Conservation (phyloP, 495 filamentous ascomycete species). For the Tuber umbilicatum region DNA sequence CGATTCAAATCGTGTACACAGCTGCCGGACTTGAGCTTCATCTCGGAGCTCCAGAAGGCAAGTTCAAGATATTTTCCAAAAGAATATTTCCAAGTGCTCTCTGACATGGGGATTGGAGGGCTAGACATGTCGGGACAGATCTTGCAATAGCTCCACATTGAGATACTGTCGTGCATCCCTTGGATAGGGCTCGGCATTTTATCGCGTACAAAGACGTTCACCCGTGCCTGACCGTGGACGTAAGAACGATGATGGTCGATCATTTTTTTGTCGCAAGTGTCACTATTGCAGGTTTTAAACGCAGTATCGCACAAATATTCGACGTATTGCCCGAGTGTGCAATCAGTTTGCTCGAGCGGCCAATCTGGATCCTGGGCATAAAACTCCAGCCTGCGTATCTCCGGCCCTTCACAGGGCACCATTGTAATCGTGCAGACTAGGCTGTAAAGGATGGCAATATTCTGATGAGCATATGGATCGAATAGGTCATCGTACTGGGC, state of each 20-base stretch:
- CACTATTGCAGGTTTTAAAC: conserved; percentile 65
- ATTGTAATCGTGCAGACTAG: conserved; percentile 85
- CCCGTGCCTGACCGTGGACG: conserved; percentile 89
- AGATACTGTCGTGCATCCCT: conserved; percentile 68
- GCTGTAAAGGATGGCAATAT: conserved; percentile 89
- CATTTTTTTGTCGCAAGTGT: conserved; percentile 84
- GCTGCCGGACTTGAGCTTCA: conserved; percentile 70
- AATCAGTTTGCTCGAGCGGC: conserved; percentile 52
- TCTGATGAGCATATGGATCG: conserved; percentile 89
- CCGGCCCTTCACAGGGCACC: conserved; percentile 85
- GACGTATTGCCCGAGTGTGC: conserved; percentile 89
- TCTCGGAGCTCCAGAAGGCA: conserved; percentile 84
- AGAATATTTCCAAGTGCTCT: conserved; percentile 95
- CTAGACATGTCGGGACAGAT: conserved; percentile 76
- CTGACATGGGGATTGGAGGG: conserved; percentile 84
- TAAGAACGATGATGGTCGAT: conserved; percentile 93
- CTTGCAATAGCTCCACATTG: conserved; percentile 98
- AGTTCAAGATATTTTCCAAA: conserved; percentile 96
- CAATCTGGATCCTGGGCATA: conserved; percentile 81
- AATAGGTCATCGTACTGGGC: conserved; percentile 77
- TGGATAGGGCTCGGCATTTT: conserved; percentile 62
- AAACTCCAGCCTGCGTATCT: conserved; percentile 75
- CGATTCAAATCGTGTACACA: conserved; percentile 90
- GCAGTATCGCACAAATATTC: conserved; percentile 78
- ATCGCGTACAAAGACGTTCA: conserved; percentile 75